phyloP scores from a whole-genome alignment of 257 asterid species.

The Cordia subcordata region DNA sequence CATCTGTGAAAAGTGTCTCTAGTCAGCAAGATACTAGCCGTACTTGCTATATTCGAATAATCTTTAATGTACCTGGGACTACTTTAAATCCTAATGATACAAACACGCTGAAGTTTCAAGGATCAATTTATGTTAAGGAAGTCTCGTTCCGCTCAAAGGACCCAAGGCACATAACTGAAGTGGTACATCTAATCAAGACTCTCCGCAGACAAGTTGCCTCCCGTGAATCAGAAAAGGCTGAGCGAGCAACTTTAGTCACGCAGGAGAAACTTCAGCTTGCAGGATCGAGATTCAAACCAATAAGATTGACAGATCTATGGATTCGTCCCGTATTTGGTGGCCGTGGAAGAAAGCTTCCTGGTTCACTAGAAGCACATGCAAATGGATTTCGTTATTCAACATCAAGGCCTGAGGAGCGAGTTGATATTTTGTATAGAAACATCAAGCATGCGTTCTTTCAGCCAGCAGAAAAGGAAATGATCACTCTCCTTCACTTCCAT shows the following conservation, averaged over 20 bases:
- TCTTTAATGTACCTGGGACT: slow-evolving; percentile 25
- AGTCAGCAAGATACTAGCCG: slow-evolving; percentile 33
- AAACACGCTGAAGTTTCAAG: slow-evolving; percentile 21
- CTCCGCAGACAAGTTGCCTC: slow-evolving; percentile 29
- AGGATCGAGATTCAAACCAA: slow-evolving; percentile 26
- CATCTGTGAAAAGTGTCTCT: slow-evolving; percentile 25
- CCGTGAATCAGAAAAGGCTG: slow-evolving; percentile 26
- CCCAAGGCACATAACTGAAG: slow-evolving; percentile 24
- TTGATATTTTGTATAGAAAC: slow-evolving; percentile 27
- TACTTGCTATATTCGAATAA: slow-evolving; percentile 25
- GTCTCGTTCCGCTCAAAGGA: slow-evolving; percentile 28
- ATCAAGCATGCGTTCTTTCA: slow-evolving; percentile 32
- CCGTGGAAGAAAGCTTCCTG: slow-evolving; percentile 26
- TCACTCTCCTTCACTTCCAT: slow-evolving; percentile 30
- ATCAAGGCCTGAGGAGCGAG: slow-evolving; percentile 22
- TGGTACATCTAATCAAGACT: slow-evolving; percentile 21
- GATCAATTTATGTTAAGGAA: slow-evolving; percentile 26
- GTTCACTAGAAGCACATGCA: slow-evolving; percentile 23
- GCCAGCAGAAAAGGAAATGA: slow-evolving; percentile 35
- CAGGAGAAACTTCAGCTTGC: slow-evolving; percentile 27
- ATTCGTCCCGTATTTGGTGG: slow-evolving; percentile 27
- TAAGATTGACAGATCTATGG: slow-evolving; percentile 17
- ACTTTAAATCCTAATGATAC: slow-evolving; percentile 21
- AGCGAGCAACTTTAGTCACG: slow-evolving; percentile 22
- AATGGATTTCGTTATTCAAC: slow-evolving; percentile 28